Conservation (phyloP, 257 asterid species). For the Orobanche coerulescens region DNA sequence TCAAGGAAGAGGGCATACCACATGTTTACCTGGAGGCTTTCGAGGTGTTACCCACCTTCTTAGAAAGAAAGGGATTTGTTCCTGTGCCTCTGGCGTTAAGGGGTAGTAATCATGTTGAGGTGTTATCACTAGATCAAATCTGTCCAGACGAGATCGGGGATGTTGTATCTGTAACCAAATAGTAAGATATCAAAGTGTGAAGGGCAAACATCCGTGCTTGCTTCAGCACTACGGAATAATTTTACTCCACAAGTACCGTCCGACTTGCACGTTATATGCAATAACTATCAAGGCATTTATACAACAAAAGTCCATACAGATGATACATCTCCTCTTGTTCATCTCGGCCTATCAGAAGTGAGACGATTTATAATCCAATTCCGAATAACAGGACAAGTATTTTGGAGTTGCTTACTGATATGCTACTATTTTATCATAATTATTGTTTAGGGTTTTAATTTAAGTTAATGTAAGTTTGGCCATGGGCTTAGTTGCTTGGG, state of each 20-base stretch:
- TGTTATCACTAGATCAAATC: conserved; percentile 79
- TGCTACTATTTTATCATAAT: too few species aligned
- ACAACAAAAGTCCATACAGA: background rate
- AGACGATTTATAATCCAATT: background rate
- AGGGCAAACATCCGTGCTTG: background rate
- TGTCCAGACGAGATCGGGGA: conserved; percentile 66
- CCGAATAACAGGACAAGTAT: background rate
- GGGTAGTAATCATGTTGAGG: conserved; percentile 87
- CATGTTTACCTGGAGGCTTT: conserved; percentile 56
- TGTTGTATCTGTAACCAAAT: conserved; percentile 68
- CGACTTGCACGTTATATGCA: conserved; percentile 7
- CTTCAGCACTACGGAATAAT: background rate
- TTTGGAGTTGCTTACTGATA: conserved; percentile 6
- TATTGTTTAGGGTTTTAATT: too few species aligned
- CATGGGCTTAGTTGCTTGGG: too few species aligned
- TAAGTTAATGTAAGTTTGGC: too few species aligned
- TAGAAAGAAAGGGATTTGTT: conserved; percentile 58
- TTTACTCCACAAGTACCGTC: background rate
- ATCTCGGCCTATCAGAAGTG: background rate
- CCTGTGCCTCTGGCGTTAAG: conserved; percentile 57
- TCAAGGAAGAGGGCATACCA: conserved; percentile 47
- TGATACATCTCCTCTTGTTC: conserved; percentile 5
- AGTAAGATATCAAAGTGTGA: conserved; percentile 14
- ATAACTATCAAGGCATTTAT: background rate
- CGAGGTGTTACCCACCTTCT: conserved; percentile 72